These are phyloP conservation scores for Xylaria telfairii DNA, from an alignment of 495 filamentous ascomycete genomes.

Conservation along the genomic window DNA sequence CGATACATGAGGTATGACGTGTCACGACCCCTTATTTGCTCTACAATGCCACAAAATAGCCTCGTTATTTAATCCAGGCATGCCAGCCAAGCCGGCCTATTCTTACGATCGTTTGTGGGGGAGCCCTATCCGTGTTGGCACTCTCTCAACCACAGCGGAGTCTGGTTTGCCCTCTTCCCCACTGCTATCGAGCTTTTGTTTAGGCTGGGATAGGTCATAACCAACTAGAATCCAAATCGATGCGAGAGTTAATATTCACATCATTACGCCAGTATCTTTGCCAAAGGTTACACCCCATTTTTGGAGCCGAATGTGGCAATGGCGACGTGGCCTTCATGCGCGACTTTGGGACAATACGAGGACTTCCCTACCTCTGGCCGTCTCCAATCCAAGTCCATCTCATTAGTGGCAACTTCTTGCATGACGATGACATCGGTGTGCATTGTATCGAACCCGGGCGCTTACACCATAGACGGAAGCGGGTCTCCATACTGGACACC, in stretches of 20 bases:
- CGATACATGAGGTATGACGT: background rate
- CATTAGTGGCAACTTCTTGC: background rate
- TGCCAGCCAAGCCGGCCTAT: no score
- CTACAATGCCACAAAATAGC: no score
- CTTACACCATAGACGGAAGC: background rate
- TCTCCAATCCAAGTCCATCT: background rate
- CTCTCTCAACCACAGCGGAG: background rate
- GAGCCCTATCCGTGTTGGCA: background rate
- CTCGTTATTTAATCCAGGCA: no score
- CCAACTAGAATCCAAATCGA: background rate
- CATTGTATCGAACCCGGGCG: background rate
- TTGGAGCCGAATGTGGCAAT: background rate
- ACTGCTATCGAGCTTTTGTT: background rate
- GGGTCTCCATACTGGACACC: background rate
- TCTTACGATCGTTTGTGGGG: background rate
- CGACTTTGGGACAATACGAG: background rate
- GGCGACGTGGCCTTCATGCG: background rate
- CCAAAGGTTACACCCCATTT: background rate
- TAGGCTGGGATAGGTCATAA: background rate
- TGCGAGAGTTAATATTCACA: background rate
- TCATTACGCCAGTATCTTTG: background rate
- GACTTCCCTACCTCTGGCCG: background rate
- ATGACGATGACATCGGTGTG: slow-evolving; percentile 5
- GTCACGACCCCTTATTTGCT: no score
- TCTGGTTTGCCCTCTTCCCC: background rate